phyloP scores from a whole-genome alignment of 305 asterid genomes.

The Rubia tinctorum region DNA sequence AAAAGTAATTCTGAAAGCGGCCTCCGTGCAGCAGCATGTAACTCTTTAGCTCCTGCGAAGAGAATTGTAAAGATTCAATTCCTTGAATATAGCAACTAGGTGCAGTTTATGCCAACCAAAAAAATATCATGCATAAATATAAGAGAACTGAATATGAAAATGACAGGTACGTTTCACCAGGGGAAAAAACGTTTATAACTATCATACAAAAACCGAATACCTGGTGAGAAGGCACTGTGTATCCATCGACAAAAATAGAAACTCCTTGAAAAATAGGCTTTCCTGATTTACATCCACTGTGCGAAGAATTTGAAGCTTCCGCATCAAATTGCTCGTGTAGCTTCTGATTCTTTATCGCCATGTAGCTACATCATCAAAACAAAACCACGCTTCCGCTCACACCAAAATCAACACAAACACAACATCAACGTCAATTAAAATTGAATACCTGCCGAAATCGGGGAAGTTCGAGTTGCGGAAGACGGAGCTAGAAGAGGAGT shows the following conservation, averaged over 20 bases:
- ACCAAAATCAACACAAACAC: neutral
- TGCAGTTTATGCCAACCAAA: neutral
- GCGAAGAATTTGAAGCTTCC: slow-evolving; percentile 80
- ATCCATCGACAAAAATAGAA: slow-evolving; percentile 96
- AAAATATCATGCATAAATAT: slow-evolving; percentile 4
- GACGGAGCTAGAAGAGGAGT: slow-evolving; percentile 51
- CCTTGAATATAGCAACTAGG: neutral
- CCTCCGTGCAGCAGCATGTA: slow-evolving; percentile 94
- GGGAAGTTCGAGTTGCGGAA: slow-evolving; percentile 75
- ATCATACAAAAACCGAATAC: slow-evolving; percentile 24
- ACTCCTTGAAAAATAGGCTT: slow-evolving; percentile 69
- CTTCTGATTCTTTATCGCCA: slow-evolving; percentile 88
- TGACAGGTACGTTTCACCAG: too few relatives aligned
- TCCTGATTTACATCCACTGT: slow-evolving; percentile 41
- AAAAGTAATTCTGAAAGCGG: slow-evolving; percentile 81
- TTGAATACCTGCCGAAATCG: slow-evolving; percentile 68
- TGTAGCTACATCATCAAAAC: slow-evolving; percentile 61
- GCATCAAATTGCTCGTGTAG: slow-evolving; percentile 84
- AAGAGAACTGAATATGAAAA: neutral
- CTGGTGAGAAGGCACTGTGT: slow-evolving; percentile 96
- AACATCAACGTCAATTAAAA: neutral
- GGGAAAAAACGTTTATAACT: too few relatives aligned
- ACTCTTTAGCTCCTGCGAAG: slow-evolving; percentile 77
- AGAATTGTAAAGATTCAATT: slow-evolving; percentile 3
- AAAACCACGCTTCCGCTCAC: neutral